Conservation (phyloP, 192 early-diverging fungal genomes). For the Coemansia sp. region DNA sequence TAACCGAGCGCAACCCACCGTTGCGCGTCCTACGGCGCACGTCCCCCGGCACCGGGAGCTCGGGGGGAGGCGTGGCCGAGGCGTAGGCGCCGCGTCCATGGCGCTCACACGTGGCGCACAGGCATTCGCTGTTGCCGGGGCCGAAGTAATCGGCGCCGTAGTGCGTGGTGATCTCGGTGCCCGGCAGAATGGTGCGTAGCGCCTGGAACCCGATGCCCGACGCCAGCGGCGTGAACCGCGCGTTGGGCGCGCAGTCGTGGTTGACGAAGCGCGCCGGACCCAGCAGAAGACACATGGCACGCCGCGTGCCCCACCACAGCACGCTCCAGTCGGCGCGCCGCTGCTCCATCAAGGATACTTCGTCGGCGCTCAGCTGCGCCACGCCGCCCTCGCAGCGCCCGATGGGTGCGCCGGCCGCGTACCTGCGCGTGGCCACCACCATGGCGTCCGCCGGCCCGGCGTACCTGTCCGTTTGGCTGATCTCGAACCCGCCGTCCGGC, state of each 20-base stretch:
- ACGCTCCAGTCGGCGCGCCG: constrained; percentile 61
- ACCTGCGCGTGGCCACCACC: constrained; percentile 37
- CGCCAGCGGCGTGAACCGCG: constrained; percentile 45
- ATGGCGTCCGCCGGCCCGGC: constrained; percentile 20
- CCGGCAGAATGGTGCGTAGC: constrained; percentile 58
- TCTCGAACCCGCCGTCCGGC: constrained; percentile 63
- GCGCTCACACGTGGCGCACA: constrained; percentile 72
- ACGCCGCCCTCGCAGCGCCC: constrained; percentile 55
- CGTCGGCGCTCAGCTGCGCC: constrained; percentile 45
- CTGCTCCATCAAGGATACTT: constrained; percentile 34
- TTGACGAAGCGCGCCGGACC: constrained; percentile 76
- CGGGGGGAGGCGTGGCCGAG: too few species aligned
- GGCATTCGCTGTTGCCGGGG: constrained; percentile 62
- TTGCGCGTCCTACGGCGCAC: constrained; percentile 22
- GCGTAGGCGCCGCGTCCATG: constrained; percentile 49
- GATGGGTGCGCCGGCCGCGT: constrained; percentile 37
- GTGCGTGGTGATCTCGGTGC: constrained; percentile 69
- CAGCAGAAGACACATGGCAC: constrained; percentile 59
- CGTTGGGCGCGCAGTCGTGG: constrained; percentile 71
- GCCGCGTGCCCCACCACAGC: constrained; percentile 59
- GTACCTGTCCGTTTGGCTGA: constrained; percentile 59
- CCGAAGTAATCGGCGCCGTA: constrained; percentile 72
- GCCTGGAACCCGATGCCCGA: constrained; percentile 67
- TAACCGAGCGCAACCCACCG: constrained; percentile 35
- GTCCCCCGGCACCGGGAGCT: too few species aligned